Base-by-base conservation (phyloP, 305 asterid genomes). In the Fraxinus dipetala region DNA sequence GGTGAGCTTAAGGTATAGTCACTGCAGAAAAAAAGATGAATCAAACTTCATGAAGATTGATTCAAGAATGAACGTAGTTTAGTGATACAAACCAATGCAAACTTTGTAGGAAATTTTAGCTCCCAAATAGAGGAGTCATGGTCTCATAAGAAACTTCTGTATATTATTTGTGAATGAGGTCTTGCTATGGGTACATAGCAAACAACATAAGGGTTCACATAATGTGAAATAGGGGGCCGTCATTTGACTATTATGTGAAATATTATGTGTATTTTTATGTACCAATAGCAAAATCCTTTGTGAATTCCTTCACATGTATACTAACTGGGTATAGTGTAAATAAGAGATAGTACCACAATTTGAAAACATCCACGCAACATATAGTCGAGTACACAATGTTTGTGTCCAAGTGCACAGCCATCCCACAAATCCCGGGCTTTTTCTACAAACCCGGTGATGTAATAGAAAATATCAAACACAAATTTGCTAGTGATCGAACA, bases 1-100 rank as follows among this genome's bases (percentile, higher is more conserved):
- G 67, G 67, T 6, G 82, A 82, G 65, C 76, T 89, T 56, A 85
- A 54, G 59, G 77, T 81, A 75, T 87, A 82, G 79, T 76, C 38
- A 59, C 4, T 32, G 16, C 34, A 34, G 45, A 4, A 75, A 75
- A 75, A 79, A 72, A n/a, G 9, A 24, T 56, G 22, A 28, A 75
- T 24, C 32, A 48, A 79, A 32, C 24, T 5, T 2, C 69, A 76
- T 26, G 22, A 65, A 75, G 28, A 79, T 18, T 18, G 70, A 61
- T 20, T 61, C 70, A 20, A 61, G 70, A 61, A 61, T 61, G 32
- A 1, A 14, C 3, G 5, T 61, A 61, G 4, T 61, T 61, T 67
- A 59, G 4, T 59, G 28, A 59, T 59, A 26, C 31, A 28, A 67
- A 67, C 18, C 74, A 67, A 67, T 11, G 35, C 74, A 67, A 11